Conservation (phyloP, 2,329 filamentous ascomycete genomes). For the Colletotrichum camelliae region DNA sequence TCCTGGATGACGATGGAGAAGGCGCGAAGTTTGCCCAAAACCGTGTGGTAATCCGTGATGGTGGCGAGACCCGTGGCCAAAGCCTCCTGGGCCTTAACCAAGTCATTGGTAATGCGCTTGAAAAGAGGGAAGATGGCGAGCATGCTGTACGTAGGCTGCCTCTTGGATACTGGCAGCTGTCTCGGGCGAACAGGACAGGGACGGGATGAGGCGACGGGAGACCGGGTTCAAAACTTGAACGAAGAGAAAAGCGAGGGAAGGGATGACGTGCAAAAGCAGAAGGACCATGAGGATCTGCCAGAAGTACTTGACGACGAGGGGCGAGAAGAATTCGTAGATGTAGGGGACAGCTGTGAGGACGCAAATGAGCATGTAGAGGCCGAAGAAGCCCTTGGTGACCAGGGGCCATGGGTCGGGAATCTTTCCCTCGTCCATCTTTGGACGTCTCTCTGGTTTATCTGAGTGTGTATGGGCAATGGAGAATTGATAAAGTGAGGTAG, state of each 20-base stretch:
- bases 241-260: not conserved
- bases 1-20: not conserved
- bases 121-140: not conserved
- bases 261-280: not conserved
- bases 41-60: not conserved
- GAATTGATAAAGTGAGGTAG: not conserved
- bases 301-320: not conserved
- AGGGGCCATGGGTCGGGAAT: not conserved
- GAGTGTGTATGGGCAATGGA: not conserved
- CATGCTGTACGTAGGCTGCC: not conserved
- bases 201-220: not conserved
- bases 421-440: not conserved
- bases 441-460: not conserved
- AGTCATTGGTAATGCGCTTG: fast-evolving
- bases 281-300: not conserved
- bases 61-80: not conserved
- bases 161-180: not conserved
- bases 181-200: not conserved
- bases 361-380: not conserved
- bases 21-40: not conserved
- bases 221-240: not conserved
- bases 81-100: not conserved
- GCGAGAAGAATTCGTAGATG: not conserved
- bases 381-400: not conserved
- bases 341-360: not conserved